phyloP scores from a whole-genome alignment of 768 basidiomycete genomes.

The Pisolithus albus region DNA sequence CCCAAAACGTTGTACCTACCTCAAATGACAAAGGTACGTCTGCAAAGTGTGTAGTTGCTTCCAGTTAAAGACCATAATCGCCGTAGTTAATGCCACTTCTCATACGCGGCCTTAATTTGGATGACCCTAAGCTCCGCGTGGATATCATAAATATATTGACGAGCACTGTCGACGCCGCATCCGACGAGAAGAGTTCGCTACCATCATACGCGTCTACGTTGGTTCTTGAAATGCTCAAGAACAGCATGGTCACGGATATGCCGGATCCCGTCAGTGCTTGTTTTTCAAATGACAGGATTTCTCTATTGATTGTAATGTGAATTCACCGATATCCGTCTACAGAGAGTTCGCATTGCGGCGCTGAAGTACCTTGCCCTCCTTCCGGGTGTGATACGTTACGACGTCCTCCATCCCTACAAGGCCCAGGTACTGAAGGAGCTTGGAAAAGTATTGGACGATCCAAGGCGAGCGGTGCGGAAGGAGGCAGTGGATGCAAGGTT shows the following conservation, averaged over 20 bases:
- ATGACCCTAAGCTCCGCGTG: conserved; percentile 63
- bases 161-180: conserved; percentile 56
- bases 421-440: conserved; percentile 65
- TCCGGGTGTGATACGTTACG: conserved; percentile 74
- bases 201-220: conserved; percentile 68
- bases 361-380: conserved; percentile 67
- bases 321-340: neutral
- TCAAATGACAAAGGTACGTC: conserved; percentile 55
- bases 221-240: conserved; percentile 64
- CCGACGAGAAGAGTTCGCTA: conserved; percentile 42
- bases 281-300: neutral
- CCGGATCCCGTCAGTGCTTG: conserved; percentile 45
- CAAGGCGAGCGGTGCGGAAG: conserved; percentile 73
- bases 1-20: conserved; percentile 69
- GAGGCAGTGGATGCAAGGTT: conserved; percentile 82
- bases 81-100: conserved; percentile 84
- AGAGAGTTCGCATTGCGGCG: conserved; percentile 75
- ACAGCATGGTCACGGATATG: conserved; percentile 44
- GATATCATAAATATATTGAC: conserved; percentile 78
- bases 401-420: conserved; percentile 78
- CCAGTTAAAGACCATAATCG: neutral
- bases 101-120: conserved; percentile 74
- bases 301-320: neutral
- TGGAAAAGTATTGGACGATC: conserved; percentile 77
- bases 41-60: neutral